Base-by-base conservation (phyloP, 2,329 filamentous ascomycete genomes). In the Colletotrichum nymphaeae region DNA sequence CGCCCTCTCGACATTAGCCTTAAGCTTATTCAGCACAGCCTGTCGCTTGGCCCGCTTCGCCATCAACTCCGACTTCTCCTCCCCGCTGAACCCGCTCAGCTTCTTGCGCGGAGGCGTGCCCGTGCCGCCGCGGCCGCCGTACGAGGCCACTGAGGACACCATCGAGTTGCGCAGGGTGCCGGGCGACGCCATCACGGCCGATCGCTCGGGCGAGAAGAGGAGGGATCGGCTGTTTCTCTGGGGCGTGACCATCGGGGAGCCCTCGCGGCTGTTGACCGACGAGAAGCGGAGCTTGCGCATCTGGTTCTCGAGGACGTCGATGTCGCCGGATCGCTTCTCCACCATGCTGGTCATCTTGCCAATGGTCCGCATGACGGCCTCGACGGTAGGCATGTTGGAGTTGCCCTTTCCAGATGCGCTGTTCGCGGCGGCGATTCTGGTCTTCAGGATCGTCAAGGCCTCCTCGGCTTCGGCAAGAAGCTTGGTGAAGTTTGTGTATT, bases 291-390 rank as follows among this genome's bases (percentile, higher is more conserved):
- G 83, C 80, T 92, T 94, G 72, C 93, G 92, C 84, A 99, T 91
- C 80, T 98, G 94, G 60, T 92, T 90, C 83, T 98, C 97, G 37
- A 98, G 88, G 7, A 98, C 91, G 80, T 98, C 95, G 65, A 99
- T 92, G 78, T 98, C 96, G 71, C 93, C 94, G 79, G 94, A 97
- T 80, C 94, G 94, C 84, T 95, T 94, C 86, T 98, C 94, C 0
- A 94, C 94, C 93, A 98, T 96, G 73, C 87, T 90, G 42, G 95
- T 98, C 93, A 99, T 95, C 80, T 97, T 98, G 71, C 88, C 87
- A 76, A 99, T 97, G 1, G 97, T 99, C 73, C 94, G 94, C 77
- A 95, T 93, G 24, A 99, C 94, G 0, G 95, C 94, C 78, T 98
- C 97, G 11, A 98, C 94, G 0, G 95, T 98, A 0, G 97, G 97